Percentiles rank a stretch among this genome's conserved stretches.
Conservation (phyloP, 305 asterid species). For the Solanum aculeatissimum region DNA sequence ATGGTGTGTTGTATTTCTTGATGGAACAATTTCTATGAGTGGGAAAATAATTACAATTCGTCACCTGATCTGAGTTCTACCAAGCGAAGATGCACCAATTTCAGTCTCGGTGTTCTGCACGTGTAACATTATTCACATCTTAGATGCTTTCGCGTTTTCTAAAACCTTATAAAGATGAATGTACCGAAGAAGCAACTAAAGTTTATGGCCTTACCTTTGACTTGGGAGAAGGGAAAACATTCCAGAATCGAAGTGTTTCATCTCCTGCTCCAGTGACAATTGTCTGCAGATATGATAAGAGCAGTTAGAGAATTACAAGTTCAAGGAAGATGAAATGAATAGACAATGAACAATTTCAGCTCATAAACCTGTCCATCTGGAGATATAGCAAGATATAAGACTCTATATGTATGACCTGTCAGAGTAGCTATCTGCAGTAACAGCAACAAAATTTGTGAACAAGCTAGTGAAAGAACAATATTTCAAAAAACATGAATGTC, state of each 20-base stretch:
- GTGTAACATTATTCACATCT: background rate
- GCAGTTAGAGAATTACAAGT: background rate
- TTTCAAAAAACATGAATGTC: background rate
- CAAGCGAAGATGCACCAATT: slow-evolving; percentile 85
- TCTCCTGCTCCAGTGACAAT: slow-evolving; percentile 99
- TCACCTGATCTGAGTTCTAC: slow-evolving; percentile 90
- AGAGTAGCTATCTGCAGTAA: slow-evolving; percentile 79
- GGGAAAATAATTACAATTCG: background rate
- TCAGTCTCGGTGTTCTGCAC: slow-evolving; percentile 80
- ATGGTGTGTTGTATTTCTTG: background rate
- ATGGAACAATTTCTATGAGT: background rate
- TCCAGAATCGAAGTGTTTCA: slow-evolving; percentile 95
- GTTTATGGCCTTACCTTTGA: slow-evolving; percentile 48
- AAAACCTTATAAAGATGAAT: background rate
- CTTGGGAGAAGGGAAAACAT: slow-evolving; percentile 83
- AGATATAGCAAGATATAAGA: slow-evolving; percentile 87
- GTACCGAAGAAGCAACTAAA: background rate
- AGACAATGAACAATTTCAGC: background rate
- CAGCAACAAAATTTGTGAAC: background rate
- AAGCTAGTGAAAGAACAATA: background rate
- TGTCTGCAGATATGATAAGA: slow-evolving; percentile 32
- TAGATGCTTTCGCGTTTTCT: background rate
- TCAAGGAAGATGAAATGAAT: background rate
- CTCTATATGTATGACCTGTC: slow-evolving; percentile 86
- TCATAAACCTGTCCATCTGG: slow-evolving; percentile 90